These are phyloP conservation scores for Lycium ferocissimum DNA, from an alignment of 257 asterid species.

Conservation along the genomic window DNA sequence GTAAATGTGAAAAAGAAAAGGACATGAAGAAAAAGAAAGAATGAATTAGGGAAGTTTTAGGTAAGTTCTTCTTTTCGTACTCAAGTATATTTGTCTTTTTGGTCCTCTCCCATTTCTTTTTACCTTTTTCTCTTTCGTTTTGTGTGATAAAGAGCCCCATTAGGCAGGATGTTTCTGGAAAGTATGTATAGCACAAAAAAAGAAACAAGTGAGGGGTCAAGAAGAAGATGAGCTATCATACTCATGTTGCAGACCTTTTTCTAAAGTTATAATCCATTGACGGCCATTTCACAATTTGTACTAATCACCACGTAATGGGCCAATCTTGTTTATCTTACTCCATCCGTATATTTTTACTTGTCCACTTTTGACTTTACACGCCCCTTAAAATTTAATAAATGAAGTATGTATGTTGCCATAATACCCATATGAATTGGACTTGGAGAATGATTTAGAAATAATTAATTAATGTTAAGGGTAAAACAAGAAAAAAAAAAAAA, in stretches of 20 bases:
- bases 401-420: too few relatives aligned
- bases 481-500: too few relatives aligned
- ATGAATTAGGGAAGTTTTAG: neutral
- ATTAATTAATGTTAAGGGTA: too few relatives aligned
- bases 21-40: neutral
- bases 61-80: conserved; percentile 12
- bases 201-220: conserved; percentile 37
- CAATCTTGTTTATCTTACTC: neutral
- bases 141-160: neutral
- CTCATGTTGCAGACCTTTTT: conserved; percentile 9
- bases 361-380: too few relatives aligned
- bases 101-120: neutral
- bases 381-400: too few relatives aligned
- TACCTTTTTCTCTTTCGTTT: neutral
- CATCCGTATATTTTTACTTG: too few relatives aligned
- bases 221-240: conserved; percentile 41
- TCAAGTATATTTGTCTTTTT: conserved; percentile 17
- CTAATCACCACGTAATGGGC: neutral
- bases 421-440: too few relatives aligned
- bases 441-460: too few relatives aligned
- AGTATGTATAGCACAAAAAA: neutral
- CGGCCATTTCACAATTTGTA: neutral
- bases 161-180: conserved; percentile 44
- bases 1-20: conserved; percentile 13
- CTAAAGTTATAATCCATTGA: neutral